A percentile compares a stretch with the other conserved stretches of the same genome.
Evolutionary conservation across 768 basidiomycete species (phyloP).

Genomic region (Pholiota microspora): DNA sequence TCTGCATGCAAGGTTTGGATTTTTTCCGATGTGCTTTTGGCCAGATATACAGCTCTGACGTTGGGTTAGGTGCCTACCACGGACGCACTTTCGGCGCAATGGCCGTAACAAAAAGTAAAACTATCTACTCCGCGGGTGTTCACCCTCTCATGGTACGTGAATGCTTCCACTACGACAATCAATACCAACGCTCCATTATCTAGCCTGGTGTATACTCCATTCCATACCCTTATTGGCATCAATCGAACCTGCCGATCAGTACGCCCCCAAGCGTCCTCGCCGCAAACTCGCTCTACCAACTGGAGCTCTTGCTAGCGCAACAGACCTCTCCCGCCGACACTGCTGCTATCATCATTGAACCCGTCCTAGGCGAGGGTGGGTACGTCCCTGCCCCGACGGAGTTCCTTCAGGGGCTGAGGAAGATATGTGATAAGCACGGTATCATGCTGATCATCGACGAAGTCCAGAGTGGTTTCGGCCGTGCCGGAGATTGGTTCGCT

Average conservation of each 20-base stretch:
- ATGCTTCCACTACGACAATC: background rate
- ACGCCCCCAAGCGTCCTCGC: conserved; percentile 60
- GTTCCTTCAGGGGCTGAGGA: conserved; percentile 77
- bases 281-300: conserved; percentile 68
- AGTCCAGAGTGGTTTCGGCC: conserved; percentile 87
- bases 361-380: conserved; percentile 93
- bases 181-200: background rate
- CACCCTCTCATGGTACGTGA: conserved; percentile 77
- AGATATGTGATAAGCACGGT: conserved; percentile 83
- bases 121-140: conserved; percentile 77
- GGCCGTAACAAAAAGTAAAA: conserved; percentile 93
- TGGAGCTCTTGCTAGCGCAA: conserved; percentile 74
- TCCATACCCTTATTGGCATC: conserved; percentile 95
- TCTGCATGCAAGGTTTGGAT: conserved; percentile 84
- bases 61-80: conserved; percentile 70
- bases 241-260: conserved; percentile 54
- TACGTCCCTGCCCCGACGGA: conserved; percentile 85
- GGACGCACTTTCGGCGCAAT: conserved; percentile 93
- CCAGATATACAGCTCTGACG: too few relatives aligned
- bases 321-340: conserved; percentile 84
- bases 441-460: conserved; percentile 86
- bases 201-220: conserved; percentile 82
- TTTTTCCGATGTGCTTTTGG: too few relatives aligned
- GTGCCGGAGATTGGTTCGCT: conserved; percentile 83
- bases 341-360: conserved; percentile 91